Percentiles rank a stretch among this genome's conserved stretches.
phyloP scores from a whole-genome alignment of 2,329 filamentous ascomycete genomes.

The Ciborinia camelliae region DNA sequence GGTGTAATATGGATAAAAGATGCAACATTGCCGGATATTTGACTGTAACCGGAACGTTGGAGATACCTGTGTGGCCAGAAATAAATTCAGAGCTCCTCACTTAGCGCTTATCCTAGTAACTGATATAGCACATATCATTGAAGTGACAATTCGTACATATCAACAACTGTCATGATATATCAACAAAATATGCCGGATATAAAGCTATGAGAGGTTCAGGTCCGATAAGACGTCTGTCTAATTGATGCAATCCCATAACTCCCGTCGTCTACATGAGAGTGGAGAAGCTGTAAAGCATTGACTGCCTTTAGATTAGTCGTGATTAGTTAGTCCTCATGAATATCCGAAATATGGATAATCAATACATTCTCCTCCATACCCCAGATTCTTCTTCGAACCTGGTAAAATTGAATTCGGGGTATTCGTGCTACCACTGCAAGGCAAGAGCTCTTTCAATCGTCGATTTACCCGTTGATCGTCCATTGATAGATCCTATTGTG shows the following conservation, averaged over 20 bases:
- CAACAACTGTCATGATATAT: neutral
- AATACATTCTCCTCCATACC: neutral
- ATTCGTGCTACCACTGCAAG: neutral
- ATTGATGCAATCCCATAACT: neutral
- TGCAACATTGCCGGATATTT: slow-evolving; percentile 3
- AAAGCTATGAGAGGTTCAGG: neutral
- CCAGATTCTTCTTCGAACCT: slow-evolving; percentile 5
- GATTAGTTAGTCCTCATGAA: neutral
- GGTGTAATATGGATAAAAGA: neutral
- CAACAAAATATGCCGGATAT: neutral
- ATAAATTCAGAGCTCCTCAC: neutral
- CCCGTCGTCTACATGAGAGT: neutral
- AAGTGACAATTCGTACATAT: neutral
- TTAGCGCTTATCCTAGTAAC: neutral
- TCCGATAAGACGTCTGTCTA: neutral
- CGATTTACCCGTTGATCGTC: neutral
- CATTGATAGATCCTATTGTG: neutral
- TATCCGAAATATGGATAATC: neutral
- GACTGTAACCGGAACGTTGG: neutral
- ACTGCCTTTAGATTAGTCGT: neutral
- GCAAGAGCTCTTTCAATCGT: slow-evolving; percentile 6
- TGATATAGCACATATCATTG: slow-evolving; percentile 10
- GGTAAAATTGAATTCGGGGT: neutral
- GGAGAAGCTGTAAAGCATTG: neutral
- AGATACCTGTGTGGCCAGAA: neutral